Base-by-base conservation (phyloP, 495 filamentous ascomycete species). In the Margaritispora aquatica region DNA sequence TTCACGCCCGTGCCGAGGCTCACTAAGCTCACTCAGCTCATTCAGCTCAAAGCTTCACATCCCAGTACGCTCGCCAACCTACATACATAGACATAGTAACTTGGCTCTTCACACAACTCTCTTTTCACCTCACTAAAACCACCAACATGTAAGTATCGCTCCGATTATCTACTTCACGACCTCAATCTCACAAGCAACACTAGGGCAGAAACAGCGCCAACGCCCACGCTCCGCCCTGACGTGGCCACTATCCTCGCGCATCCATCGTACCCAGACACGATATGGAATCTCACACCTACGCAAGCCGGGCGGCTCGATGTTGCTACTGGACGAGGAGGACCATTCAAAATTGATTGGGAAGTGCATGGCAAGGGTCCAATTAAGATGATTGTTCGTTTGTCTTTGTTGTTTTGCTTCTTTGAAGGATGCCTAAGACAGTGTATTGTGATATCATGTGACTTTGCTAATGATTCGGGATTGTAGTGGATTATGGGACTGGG, bases 361-460 rank as follows among this genome's bases (percentile, higher is more conserved):
- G 77, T 92, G 29, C 90, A 96, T 73, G 90, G 90, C 44, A 74
- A 77, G 24, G 90, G 90, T 0, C 80, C 83, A 11, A 73, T 80
- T 26, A 84, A 86, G 64, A 69, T 94, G 44, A 75, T 93, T 59
- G 89, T 92, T 79, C 52, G 86, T 79, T 27, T n/a, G 62, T 58
- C 60, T 56, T 62, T 66, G 55, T 51, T 62, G 36, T 24, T n/a
- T 26, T 48, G 4, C n/a, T 13, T 17, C 19, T 31, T 44, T n/a
- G 15, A 44, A n/a, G 38, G 38, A 8, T 7, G 15, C 7, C 21
- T 20, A 3, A n/a, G n/a, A n/a, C 17, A 38, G 55, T 5, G 24
- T 7, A 24, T 13, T 31, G 22, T 52, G 24, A 53, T 9, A 56
- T 57, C 59, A 59, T 57, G 62, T 65, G 61, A 69, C 15, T 44